Conservation (phyloP, 2,329 filamentous ascomycete species). For the Aspergillus versicolor region DNA sequence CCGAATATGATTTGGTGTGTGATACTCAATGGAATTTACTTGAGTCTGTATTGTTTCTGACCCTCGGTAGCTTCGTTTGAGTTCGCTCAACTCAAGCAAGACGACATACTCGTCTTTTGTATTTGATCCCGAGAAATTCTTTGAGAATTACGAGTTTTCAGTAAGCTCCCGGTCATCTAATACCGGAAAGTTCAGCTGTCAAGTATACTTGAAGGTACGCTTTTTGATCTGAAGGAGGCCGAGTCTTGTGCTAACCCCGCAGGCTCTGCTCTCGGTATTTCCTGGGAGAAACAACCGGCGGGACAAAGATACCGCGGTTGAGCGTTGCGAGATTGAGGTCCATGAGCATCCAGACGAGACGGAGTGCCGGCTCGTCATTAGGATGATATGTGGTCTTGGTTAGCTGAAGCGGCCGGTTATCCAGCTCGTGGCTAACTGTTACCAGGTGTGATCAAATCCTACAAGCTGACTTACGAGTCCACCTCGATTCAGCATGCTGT, state of each 20-base stretch:
- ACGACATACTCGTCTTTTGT: conserved; percentile 63
- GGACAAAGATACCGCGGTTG: conserved; percentile 60
- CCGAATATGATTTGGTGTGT: conserved; percentile 50
- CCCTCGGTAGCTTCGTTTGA: conserved; percentile 53
- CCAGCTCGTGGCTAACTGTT: neutral
- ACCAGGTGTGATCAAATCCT: conserved; percentile 62
- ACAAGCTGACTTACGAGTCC: conserved; percentile 63
- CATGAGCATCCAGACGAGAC: conserved; percentile 56
- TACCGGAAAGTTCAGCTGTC: conserved; percentile 56
- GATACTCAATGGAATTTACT: neutral
- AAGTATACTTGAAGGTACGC: conserved; percentile 57
- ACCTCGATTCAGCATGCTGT: conserved; percentile 63
- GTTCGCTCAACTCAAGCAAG: conserved; percentile 62
- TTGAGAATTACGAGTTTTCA: conserved; percentile 57
- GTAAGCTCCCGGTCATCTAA: conserved; percentile 25
- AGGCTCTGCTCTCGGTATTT: conserved; percentile 63
- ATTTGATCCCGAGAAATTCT: conserved; percentile 56
- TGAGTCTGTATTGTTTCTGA: conserved; percentile 7
- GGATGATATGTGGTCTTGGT: conserved; percentile 63
- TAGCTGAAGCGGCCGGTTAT: conserved; percentile 3
- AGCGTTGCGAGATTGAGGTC: conserved; percentile 61
- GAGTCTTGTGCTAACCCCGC: neutral
- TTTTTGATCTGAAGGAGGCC: neutral
- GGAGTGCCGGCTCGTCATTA: conserved; percentile 61
- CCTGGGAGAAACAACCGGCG: conserved; percentile 57